Conservation (phyloP, 345 rosid genomes). For the Pistacia integerrima region DNA sequence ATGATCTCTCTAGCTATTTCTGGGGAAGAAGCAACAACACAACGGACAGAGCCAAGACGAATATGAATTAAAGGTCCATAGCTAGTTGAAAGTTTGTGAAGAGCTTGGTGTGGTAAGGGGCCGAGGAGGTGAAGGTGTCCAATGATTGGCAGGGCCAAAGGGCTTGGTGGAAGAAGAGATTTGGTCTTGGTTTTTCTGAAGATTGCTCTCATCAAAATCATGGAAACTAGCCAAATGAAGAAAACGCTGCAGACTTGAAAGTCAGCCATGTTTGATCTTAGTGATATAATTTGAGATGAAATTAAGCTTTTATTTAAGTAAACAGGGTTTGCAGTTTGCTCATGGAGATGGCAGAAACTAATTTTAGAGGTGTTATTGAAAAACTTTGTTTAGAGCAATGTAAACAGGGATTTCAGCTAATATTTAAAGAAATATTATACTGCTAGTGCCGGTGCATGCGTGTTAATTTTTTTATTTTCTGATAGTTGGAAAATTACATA, state of each 20-base stretch:
- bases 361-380: too few relatives aligned
- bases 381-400: too few relatives aligned
- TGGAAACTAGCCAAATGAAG: constrained; percentile 40
- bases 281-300: too few relatives aligned
- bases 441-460: too few relatives aligned
- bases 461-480: too few relatives aligned
- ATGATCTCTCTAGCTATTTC: constrained; percentile 58
- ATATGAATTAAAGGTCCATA: constrained; percentile 59
- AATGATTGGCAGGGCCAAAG: constrained; percentile 48
- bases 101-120: constrained; percentile 56
- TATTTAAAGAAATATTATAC: too few relatives aligned
- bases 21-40: constrained; percentile 54
- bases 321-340: too few relatives aligned
- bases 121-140: constrained; percentile 63
- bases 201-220: constrained; percentile 29
- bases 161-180: constrained; percentile 12
- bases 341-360: too few relatives aligned
- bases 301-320: too few relatives aligned
- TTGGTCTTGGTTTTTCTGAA: constrained; percentile 18
- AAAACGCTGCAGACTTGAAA: constrained; percentile 35
- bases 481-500: too few relatives aligned
- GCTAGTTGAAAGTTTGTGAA: constrained; percentile 51
- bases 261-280: constrained; percentile 27
- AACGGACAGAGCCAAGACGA: constrained; percentile 51
- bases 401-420: too few relatives aligned